phyloP scores from a whole-genome alignment of 1,284 basidiomycete genomes.

The Meripilus lineatus region DNA sequence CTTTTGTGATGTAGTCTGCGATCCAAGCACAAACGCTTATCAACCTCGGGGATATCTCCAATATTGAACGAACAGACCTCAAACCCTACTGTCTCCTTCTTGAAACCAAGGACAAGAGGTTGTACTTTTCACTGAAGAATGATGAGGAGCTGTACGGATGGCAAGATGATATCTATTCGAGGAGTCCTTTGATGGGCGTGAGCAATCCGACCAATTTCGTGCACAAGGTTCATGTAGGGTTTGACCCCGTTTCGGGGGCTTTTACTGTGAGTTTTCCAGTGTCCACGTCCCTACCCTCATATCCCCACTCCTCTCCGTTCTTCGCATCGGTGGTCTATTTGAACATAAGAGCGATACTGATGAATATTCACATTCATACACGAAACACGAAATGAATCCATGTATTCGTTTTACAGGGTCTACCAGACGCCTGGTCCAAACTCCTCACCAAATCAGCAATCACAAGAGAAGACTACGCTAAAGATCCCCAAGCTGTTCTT shows the following conservation, averaged over 20 bases:
- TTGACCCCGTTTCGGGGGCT: slow-evolving; percentile 89
- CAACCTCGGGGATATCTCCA: slow-evolving; percentile 74
- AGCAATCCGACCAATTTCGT: slow-evolving; percentile 96
- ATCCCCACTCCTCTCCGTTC: not conserved
- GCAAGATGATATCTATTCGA: slow-evolving; percentile 94
- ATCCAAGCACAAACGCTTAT: slow-evolving; percentile 66
- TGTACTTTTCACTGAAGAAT: slow-evolving; percentile 80
- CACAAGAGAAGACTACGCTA: slow-evolving; percentile 95
- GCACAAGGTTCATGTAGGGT: slow-evolving; percentile 97
- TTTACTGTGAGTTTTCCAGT: slow-evolving; percentile 72
- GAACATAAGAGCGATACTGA: too few relatives aligned
- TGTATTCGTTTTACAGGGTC: slow-evolving; percentile 59
- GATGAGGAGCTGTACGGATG: slow-evolving; percentile 96
- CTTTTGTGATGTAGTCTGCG: slow-evolving; percentile 33
- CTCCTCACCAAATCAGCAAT: slow-evolving; percentile 95
- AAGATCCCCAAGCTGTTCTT: slow-evolving; percentile 94
- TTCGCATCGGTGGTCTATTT: too few relatives aligned
- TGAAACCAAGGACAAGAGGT: slow-evolving; percentile 79
- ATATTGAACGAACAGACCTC: slow-evolving; percentile 87
- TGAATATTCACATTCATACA: too few relatives aligned
- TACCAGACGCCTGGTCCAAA: slow-evolving; percentile 97
- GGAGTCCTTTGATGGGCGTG: slow-evolving; percentile 90
- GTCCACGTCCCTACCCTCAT: slow-evolving; percentile 6
- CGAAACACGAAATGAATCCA: too few relatives aligned
- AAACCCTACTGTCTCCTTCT: slow-evolving; percentile 90